These are phyloP conservation scores for Ophiostoma pallidulum DNA, from an alignment of 2,329 filamentous ascomycete genomes.

Conservation along the genomic window DNA sequence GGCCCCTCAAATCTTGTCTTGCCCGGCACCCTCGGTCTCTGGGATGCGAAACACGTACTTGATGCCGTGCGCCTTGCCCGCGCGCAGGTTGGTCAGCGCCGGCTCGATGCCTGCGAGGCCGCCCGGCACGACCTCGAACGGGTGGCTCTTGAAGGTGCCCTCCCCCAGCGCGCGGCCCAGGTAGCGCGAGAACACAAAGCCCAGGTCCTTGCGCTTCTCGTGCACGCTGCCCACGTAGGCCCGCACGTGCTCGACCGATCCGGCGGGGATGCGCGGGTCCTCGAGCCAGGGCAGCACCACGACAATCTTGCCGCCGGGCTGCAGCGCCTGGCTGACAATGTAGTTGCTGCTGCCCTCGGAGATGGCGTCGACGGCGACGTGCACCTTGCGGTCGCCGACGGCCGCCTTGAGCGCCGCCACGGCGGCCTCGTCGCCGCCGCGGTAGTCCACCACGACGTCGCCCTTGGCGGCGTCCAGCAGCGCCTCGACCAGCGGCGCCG, in stretches of 20 bases:
- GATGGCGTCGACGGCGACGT: slow-evolving; percentile 33
- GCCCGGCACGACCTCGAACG: slow-evolving; percentile 37
- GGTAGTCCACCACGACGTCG: slow-evolving; percentile 47
- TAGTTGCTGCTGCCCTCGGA: slow-evolving; percentile 33
- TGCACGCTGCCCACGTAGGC: slow-evolving; percentile 20
- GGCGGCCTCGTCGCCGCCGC: slow-evolving; percentile 37
- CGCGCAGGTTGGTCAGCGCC: slow-evolving; percentile 41
- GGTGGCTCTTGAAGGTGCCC: slow-evolving; percentile 37
- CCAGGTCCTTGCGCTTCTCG: slow-evolving; percentile 25
- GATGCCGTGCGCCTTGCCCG: slow-evolving; percentile 46
- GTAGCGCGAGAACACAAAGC: slow-evolving; percentile 28
- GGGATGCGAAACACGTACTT: slow-evolving; percentile 47
- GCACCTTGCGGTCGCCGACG: slow-evolving; percentile 22
- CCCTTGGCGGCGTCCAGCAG: slow-evolving; percentile 38
- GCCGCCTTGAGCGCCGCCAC: slow-evolving; percentile 29
- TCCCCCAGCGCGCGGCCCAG: slow-evolving; percentile 29
- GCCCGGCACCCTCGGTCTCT: slow-evolving; percentile 13
- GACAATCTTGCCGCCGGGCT: slow-evolving; percentile 21
- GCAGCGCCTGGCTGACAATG: slow-evolving; percentile 30
- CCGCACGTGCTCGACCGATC: slow-evolving; percentile 17
- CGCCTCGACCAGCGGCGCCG: slow-evolving; percentile 32
- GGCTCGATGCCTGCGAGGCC: slow-evolving; percentile 41
- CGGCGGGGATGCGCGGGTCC: slow-evolving; percentile 15
- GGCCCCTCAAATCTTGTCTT: slow-evolving; percentile 3
- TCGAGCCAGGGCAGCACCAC: slow-evolving; percentile 20